Percentiles rank a stretch among this genome's conserved stretches.
phyloP scores from a whole-genome alignment of 2,329 filamentous ascomycete species.

The Paracamarosporium sp. region DNA sequence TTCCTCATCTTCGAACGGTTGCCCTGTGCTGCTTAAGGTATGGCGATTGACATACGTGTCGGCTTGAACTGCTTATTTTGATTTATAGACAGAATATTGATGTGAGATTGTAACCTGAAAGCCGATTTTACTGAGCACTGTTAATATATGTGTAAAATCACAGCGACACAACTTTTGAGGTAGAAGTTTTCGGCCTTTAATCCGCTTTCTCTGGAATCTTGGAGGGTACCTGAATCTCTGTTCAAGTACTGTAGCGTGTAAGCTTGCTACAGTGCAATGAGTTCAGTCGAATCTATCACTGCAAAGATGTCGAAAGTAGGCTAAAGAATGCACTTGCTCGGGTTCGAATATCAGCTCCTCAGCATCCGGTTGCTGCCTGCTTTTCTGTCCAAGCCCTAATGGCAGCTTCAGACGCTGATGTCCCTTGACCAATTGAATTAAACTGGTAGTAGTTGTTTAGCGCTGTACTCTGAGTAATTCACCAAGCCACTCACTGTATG shows the following conservation, averaged over 20 bases:
- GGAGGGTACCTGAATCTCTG: neutral
- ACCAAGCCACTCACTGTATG: neutral
- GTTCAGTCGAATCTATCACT: neutral
- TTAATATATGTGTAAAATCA: neutral
- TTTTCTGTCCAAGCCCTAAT: conserved; percentile 2
- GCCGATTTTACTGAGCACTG: neutral
- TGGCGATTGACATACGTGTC: neutral
- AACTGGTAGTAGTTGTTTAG: neutral
- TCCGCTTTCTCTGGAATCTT: neutral
- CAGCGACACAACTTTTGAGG: neutral
- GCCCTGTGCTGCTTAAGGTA: neutral
- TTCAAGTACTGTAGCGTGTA: neutral
- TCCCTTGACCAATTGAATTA: neutral
- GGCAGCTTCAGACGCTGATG: neutral
- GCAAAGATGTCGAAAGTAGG: neutral
- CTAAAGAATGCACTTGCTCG: neutral
- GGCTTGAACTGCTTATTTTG: neutral
- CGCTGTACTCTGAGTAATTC: neutral
- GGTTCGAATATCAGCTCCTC: neutral
- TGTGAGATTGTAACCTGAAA: neutral
- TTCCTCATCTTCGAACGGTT: neutral
- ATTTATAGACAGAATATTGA: neutral
- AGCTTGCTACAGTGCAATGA: neutral
- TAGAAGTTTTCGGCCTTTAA: neutral
- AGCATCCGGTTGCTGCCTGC: neutral